Conservation (phyloP, 257 asterid species). For the Solanum microdontum region DNA sequence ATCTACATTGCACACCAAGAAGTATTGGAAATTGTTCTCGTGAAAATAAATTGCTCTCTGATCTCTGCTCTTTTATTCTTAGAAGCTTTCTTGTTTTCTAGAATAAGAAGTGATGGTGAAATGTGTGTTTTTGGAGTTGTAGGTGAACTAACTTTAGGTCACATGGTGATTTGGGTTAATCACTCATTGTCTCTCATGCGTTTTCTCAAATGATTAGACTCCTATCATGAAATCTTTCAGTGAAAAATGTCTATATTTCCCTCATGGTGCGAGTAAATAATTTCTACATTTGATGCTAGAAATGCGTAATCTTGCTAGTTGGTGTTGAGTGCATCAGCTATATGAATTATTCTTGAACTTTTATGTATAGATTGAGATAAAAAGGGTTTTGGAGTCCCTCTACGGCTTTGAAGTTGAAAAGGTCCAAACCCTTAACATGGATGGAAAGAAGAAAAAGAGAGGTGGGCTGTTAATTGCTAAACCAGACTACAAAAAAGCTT, state of each 20-base stretch:
- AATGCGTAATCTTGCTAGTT: not conserved
- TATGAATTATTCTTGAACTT: not conserved
- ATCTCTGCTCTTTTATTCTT: not conserved
- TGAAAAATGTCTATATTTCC: not conserved
- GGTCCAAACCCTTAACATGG: constrained; percentile 86
- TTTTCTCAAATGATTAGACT: not conserved
- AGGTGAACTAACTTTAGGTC: not conserved
- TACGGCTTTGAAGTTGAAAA: constrained; percentile 91
- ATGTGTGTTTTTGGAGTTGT: not conserved
- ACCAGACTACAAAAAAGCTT: constrained; percentile 88
- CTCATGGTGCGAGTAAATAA: not conserved
- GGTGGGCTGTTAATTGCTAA: constrained; percentile 67
- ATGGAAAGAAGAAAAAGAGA: constrained; percentile 83
- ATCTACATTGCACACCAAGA: not conserved
- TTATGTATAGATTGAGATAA: constrained; percentile 57
- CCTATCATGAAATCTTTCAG: not conserved
- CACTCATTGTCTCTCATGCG: not conserved
- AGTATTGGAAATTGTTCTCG: not conserved
- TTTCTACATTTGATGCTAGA: not conserved
- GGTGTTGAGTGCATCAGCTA: not conserved
- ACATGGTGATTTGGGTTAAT: not conserved
- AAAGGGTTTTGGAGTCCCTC: constrained; percentile 80
- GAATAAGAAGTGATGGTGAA: not conserved
- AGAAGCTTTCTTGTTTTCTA: not conserved
- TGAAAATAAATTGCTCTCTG: not conserved